Evolutionary conservation across 2,329 filamentous ascomycete species (phyloP), one percentile per base, ranked within the genome.

Genomic region (Teratosphaeria zuluensis): DNA sequence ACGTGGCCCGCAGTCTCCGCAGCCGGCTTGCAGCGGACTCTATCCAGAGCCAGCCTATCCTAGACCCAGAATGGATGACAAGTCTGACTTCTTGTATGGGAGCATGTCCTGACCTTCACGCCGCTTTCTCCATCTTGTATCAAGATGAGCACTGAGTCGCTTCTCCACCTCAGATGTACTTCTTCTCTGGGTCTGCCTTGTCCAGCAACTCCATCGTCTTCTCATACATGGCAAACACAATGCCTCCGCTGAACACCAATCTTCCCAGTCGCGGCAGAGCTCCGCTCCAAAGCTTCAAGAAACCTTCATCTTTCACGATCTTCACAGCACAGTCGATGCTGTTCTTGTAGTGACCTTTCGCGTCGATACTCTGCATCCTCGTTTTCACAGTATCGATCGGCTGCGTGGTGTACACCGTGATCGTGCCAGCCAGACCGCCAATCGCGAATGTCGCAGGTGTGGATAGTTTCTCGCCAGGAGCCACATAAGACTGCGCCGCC

Each of bases 171-270:
- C 63, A 73, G 5, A 97, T 83, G 71, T 95, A 96, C 72, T 81
- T 87, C 70, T 85, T 85, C 68, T 95, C 83, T 0, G 94, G 94
- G 72, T 99, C 94, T 56, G 92, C 60, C 69, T 73, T 80, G 68
- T 90, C 84, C 78, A 99, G 84, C 59, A 91, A 68, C 56, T 96
- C 92, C 79, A 97, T 97, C 60, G 87, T 89, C 82, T 96, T 96
- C 78, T 97, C 92, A 73, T 96, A 87, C 84, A 97, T 95, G 24
- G 94, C 95, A 71, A 99, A 99, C 48, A 99, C 94, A 69, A 99
- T 96, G 19, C 94, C 94, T 58, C 94, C 94, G 69, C 91, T 96
- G 74, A 97, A 75, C 51, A 96, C 88, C 66, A 99, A 73, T 59
- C 94, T 81, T 28, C 85, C 92, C 68, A 99, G 75, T 57, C 94